A percentile compares a stretch with the other conserved stretches of the same genome.
Conservation (phyloP, 1,139 yeast species). For the Nakaseomyces delphensis region DNA sequence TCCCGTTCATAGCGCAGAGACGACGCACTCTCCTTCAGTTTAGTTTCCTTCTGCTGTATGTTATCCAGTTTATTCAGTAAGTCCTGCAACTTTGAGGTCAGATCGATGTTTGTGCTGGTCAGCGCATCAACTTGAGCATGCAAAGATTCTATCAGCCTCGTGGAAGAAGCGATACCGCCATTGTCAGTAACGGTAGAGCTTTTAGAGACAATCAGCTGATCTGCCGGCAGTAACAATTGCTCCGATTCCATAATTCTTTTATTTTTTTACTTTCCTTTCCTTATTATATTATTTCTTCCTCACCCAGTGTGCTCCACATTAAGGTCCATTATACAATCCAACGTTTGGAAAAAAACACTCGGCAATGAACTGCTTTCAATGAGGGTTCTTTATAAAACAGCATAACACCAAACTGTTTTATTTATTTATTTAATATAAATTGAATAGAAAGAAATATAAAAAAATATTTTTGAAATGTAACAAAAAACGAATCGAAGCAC, state of each 20-base stretch:
- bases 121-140: slow-evolving; percentile 48
- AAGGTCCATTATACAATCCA: background rate
- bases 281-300: background rate
- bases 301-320: background rate
- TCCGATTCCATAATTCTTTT: background rate
- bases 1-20: slow-evolving; percentile 58
- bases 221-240: slow-evolving; percentile 1
- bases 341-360: too few species aligned
- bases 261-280: background rate
- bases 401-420: too few species aligned
- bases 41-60: slow-evolving; percentile 45
- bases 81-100: slow-evolving; percentile 40
- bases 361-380: too few species aligned
- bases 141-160: slow-evolving; percentile 49
- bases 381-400: too few species aligned
- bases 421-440: too few species aligned
- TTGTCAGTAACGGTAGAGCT: background rate
- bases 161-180: slow-evolving; percentile 26
- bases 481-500: too few species aligned
- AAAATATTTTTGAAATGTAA: too few species aligned
- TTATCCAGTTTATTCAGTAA: slow-evolving; percentile 43
- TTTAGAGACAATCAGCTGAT: background rate
- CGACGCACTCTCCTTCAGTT: slow-evolving; percentile 45
- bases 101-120: slow-evolving; percentile 44
- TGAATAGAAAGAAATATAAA: too few species aligned